These are phyloP conservation scores for Collybia mongolica DNA, from an alignment of 768 basidiomycete species.

Conservation along the genomic window DNA sequence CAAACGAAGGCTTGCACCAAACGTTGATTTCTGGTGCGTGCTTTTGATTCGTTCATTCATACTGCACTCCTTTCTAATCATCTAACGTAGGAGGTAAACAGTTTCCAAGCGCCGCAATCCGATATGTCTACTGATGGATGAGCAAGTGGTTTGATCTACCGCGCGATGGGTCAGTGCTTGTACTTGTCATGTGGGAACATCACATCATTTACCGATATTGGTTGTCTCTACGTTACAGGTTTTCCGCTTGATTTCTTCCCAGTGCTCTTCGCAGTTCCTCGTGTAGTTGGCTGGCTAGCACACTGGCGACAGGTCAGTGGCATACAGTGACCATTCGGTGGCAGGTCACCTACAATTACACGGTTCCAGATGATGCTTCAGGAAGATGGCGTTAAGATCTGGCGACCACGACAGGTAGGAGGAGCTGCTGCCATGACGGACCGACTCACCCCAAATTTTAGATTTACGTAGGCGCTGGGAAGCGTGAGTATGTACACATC, in stretches of 20 bases:
- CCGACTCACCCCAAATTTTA: slow-evolving; percentile 22
- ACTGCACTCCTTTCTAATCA: slow-evolving; percentile 9
- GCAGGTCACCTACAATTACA: slow-evolving; percentile 5
- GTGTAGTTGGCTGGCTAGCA: slow-evolving; percentile 91
- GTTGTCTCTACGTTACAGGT: slow-evolving; percentile 39
- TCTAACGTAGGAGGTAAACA: slow-evolving; percentile 52
- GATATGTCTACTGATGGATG: slow-evolving; percentile 3
- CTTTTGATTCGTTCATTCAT: slow-evolving; percentile 3
- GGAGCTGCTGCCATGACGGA: slow-evolving; percentile 1
- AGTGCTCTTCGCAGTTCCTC: slow-evolving; percentile 87
- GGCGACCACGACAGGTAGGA: slow-evolving; percentile 80
- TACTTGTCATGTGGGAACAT: background rate
- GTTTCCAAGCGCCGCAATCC: background rate
- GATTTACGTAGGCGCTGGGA: slow-evolving; percentile 77
- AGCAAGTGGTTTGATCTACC: slow-evolving; percentile 81
- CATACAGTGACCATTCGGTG: background rate
- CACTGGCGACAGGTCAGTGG: slow-evolving; percentile 80
- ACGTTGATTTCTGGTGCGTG: slow-evolving; percentile 87
- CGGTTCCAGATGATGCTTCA: slow-evolving; percentile 82
- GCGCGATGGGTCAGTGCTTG: slow-evolving; percentile 71
- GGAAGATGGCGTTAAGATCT: slow-evolving; percentile 88
- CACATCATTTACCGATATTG: background rate
- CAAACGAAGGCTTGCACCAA: slow-evolving; percentile 78
- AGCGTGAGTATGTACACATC: slow-evolving; percentile 73
- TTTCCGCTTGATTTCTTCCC: slow-evolving; percentile 96